Percentiles rank a stretch among this genome's conserved stretches.
These are phyloP conservation scores for Silene noctiflora DNA, from an alignment of 179 eudicot species.

Conservation along the genomic window DNA sequence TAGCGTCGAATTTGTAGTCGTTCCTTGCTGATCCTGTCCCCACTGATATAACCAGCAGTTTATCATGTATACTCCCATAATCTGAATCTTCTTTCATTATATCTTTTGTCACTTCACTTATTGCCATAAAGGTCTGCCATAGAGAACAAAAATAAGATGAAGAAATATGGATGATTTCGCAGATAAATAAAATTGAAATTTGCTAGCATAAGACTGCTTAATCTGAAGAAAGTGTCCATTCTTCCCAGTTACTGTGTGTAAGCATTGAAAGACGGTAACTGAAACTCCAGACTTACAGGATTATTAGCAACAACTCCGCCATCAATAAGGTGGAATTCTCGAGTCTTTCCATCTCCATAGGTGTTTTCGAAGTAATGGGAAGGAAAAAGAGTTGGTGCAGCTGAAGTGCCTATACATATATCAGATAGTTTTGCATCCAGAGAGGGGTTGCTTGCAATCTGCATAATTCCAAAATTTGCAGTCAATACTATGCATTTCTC, in stretches of 20 bases:
- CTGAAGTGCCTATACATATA: slow-evolving; percentile 61
- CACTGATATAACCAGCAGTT: slow-evolving; percentile 43
- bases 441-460: slow-evolving; percentile 41
- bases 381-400: slow-evolving; percentile 76
- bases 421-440: slow-evolving; percentile 54
- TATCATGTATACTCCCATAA: slow-evolving; percentile 20
- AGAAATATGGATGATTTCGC: no score
- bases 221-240: no score
- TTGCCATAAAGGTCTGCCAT: slow-evolving; percentile 29
- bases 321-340: slow-evolving; percentile 65
- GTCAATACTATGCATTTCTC: not conserved
- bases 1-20: slow-evolving; percentile 38
- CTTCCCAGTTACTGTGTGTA: no score
- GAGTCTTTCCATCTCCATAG: slow-evolving; percentile 41
- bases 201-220: no score
- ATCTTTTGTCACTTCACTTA: slow-evolving; percentile 35
- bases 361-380: slow-evolving; percentile 58
- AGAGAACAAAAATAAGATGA: no score
- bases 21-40: slow-evolving; percentile 51
- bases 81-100: slow-evolving; percentile 30
- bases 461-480: not conserved
- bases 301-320: slow-evolving; percentile 77
- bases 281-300: slow-evolving; percentile 40
- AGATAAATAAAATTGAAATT: no score
- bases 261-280: no score